Percentiles rank a stretch among this genome's conserved stretches.
Conservation (phyloP, 2,329 filamentous ascomycete genomes). For the Colletotrichum trifolii region DNA sequence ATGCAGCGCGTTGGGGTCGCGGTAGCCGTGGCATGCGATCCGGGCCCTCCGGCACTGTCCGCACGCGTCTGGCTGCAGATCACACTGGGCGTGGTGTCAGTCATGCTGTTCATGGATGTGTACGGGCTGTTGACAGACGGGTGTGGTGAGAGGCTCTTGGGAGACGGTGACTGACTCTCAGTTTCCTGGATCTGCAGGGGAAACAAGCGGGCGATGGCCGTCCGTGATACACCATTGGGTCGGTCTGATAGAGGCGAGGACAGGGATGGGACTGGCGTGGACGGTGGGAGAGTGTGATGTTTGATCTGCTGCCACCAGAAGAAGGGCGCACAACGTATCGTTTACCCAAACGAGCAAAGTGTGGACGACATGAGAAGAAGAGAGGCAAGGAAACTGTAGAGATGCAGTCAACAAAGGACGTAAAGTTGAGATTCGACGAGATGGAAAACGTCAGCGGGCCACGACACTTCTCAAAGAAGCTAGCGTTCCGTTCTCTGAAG, state of each 20-base stretch:
- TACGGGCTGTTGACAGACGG: too few relatives aligned
- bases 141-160: too few relatives aligned
- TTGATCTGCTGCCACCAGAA: too few relatives aligned
- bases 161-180: constrained; percentile 33
- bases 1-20: constrained; percentile 39
- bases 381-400: too few relatives aligned
- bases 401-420: too few relatives aligned
- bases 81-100: constrained; percentile 36
- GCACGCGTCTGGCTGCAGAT: constrained; percentile 37
- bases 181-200: constrained; percentile 41
- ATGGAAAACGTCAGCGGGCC: neutral
- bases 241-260: neutral
- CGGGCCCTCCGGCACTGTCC: constrained; percentile 41
- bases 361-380: too few relatives aligned
- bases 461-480: neutral
- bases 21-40: constrained; percentile 42
- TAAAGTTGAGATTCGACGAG: too few relatives aligned
- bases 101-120: too few relatives aligned
- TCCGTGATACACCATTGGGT: constrained; percentile 40
- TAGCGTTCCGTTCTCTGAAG: constrained; percentile 12
- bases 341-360: too few relatives aligned
- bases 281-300: neutral
- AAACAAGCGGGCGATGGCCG: constrained; percentile 40
- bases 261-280: neutral
- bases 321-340: neutral